These are phyloP conservation scores for Eucalyptus grandis DNA, from an alignment of 345 rosid genomes.

Conservation along the genomic window DNA sequence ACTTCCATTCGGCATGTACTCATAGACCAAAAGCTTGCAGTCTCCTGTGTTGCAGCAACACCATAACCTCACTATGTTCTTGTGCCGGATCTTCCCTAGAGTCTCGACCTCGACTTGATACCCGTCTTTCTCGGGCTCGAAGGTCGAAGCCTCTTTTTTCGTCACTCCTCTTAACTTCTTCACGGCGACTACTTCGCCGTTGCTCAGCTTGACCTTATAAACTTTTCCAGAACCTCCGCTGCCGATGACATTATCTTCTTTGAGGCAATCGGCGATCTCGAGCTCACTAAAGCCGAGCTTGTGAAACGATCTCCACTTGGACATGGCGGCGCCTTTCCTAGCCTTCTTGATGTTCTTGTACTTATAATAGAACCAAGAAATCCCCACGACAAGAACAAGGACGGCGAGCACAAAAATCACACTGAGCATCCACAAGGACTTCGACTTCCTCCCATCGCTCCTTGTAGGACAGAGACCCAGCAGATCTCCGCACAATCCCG, in stretches of 20 bases:
- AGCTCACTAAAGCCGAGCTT: constrained; percentile 66
- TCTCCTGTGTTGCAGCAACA: constrained; percentile 59
- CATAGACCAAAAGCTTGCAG: constrained; percentile 71
- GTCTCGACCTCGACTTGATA: constrained; percentile 72
- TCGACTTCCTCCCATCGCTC: constrained; percentile 12
- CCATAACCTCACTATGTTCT: constrained; percentile 79
- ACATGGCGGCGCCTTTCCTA: constrained; percentile 15
- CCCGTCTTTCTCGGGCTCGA: constrained; percentile 25
- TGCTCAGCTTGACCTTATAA: constrained; percentile 57
- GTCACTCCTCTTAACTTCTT: constrained; percentile 44
- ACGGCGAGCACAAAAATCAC: constrained; percentile 44
- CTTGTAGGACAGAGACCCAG: constrained; percentile 40
- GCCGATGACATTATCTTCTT: constrained; percentile 69
- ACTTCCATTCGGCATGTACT: constrained; percentile 92
- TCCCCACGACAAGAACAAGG: constrained; percentile 38
- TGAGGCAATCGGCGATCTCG: constrained; percentile 44
- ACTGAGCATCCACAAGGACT: constrained; percentile 50
- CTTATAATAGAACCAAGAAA: constrained; percentile 50
- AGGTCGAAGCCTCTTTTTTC: constrained; percentile 16
- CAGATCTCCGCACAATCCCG: constrained; percentile 55
- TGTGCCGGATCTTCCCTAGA: constrained; percentile 85
- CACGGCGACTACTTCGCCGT: constrained; percentile 72
- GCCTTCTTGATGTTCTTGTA: constrained; percentile 28
- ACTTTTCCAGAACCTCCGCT: constrained; percentile 84
- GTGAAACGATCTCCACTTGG: constrained; percentile 88